These are phyloP conservation scores for Geotrichum australiense DNA, from an alignment of 1,139 yeast species.

Conservation along the genomic window DNA sequence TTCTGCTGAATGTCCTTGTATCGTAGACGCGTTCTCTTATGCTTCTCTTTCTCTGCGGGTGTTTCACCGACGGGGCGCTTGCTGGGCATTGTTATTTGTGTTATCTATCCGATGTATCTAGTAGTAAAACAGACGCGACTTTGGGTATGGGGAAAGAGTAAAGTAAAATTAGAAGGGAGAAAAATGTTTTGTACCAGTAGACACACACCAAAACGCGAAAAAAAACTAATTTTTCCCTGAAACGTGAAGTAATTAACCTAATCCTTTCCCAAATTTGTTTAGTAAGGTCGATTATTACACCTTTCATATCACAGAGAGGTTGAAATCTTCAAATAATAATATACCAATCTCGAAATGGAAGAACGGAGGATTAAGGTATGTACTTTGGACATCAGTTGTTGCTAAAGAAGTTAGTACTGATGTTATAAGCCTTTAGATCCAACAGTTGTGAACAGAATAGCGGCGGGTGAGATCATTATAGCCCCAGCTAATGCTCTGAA, in stretches of 20 bases:
- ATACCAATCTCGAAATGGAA: not conserved
- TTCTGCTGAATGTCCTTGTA: conserved; percentile 14
- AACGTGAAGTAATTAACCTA: not conserved
- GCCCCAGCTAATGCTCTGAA: conserved; percentile 84
- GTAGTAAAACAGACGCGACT: not conserved
- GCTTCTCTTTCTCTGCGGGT: not conserved
- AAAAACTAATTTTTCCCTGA: too few relatives aligned
- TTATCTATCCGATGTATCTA: not conserved
- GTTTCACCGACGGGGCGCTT: too few relatives aligned
- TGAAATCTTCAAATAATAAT: too few relatives aligned
- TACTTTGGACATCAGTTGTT: not conserved
- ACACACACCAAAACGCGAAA: too few relatives aligned
- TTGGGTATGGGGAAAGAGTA: too few relatives aligned
- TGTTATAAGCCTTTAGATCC: conserved; percentile 44
- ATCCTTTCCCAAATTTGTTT: not conserved
- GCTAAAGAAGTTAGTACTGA: not conserved
- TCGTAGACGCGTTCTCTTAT: conserved; percentile 9
- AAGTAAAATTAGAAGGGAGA: too few relatives aligned
- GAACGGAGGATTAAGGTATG: conserved; percentile 15
- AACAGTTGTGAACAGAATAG: conserved; percentile 78
- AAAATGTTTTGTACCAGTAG: too few relatives aligned
- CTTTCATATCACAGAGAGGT: too few relatives aligned
- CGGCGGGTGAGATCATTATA: conserved; percentile 95
- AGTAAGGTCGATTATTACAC: too few relatives aligned
- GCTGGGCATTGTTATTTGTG: too few relatives aligned